Evolutionary conservation across 2,329 filamentous ascomycete species (phyloP).

Genomic region (Paraphaeosphaeria sporulosa): DNA sequence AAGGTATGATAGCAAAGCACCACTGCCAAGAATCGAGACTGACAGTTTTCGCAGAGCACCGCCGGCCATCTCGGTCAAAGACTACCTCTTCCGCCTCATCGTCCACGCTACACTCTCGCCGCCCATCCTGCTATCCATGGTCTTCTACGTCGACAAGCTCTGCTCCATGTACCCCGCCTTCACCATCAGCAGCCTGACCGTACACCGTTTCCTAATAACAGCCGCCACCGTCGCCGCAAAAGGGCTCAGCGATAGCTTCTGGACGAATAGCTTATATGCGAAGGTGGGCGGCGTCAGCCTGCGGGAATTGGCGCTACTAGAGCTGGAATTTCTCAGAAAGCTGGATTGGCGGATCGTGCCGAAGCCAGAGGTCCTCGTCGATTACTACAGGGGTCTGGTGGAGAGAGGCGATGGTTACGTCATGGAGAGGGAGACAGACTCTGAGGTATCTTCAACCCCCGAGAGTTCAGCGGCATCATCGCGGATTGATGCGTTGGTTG

Average conservation of each 20-base stretch:
- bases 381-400: constrained; percentile 90
- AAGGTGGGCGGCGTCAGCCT: constrained; percentile 91
- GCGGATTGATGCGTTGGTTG: constrained; percentile 28
- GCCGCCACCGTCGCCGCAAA: constrained; percentile 96
- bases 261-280: constrained; percentile 97
- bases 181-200: constrained; percentile 93
- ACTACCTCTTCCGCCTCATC: constrained; percentile 91
- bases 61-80: constrained; percentile 90
- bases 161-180: constrained; percentile 93
- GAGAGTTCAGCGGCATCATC: constrained; percentile 14
- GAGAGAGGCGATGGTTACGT: constrained; percentile 68
- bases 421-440: constrained; percentile 50
- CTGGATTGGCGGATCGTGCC: constrained; percentile 98
- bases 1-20: constrained; percentile 63
- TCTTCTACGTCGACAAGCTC: constrained; percentile 96
- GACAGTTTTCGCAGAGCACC: constrained; percentile 61
- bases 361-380: constrained; percentile 88
- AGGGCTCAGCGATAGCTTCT: constrained; percentile 94
- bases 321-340: constrained; percentile 90
- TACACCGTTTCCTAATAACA: constrained; percentile 96
- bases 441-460: constrained; percentile 15
- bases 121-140: constrained; percentile 95
- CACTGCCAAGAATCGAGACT: constrained; percentile 6
- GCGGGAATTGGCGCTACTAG: constrained; percentile 86
- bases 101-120: constrained; percentile 93